Evolutionary conservation across 2,329 filamentous ascomycete genomes (phyloP), one percentile per base, ranked within the genome.

Genomic region (Apiospora phragmitis): DNA sequence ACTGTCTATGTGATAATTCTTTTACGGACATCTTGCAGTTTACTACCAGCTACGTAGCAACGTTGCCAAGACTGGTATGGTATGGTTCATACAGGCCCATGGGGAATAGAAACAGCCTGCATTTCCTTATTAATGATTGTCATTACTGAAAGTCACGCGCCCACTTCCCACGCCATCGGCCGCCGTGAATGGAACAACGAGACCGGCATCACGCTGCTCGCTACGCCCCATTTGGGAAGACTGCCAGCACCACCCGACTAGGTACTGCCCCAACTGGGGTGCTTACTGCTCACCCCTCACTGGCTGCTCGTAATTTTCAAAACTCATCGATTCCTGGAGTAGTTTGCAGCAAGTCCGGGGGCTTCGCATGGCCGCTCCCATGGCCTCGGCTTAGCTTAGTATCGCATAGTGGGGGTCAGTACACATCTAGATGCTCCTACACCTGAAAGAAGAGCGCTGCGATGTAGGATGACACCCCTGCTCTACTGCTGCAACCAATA

Each of bases 1-100:
- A 18, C 32, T 55, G 35, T 26, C 35, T 55, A 68, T 51, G 67
- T 68, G 67, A 55, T 38, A 11, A 68, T 68, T 68, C 67, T 68
- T 68, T 68, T 68, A 68, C 67, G 26, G 38, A 45, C 38, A n/a
- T 45, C n/a, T 45, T 42, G 65, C 26, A 26, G n/a, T 32, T 67
- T 67, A 12, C 38, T 43, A 26, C 35, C 65, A 43, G 55, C 55
- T 62, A 38, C 55, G 38, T 38, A 35, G 55, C 55, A 62, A 21
- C 55, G 55, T 38, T 38, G 55, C 55, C 55, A 38, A 62, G 32
- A 32, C n/a, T 38, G 21, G n/a, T n/a, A n/a, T n/a, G 55, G 29
- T 38, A 62, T 62, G 55, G 55, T 11, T 29, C 55, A n/a, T 59
- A 62, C 12, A 38, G 21, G 55, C 55, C 55, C 55, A 62, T 62